phyloP scores from a whole-genome alignment of 371 early-diverging fungal species.

The Phascolomyces articulosus region DNA sequence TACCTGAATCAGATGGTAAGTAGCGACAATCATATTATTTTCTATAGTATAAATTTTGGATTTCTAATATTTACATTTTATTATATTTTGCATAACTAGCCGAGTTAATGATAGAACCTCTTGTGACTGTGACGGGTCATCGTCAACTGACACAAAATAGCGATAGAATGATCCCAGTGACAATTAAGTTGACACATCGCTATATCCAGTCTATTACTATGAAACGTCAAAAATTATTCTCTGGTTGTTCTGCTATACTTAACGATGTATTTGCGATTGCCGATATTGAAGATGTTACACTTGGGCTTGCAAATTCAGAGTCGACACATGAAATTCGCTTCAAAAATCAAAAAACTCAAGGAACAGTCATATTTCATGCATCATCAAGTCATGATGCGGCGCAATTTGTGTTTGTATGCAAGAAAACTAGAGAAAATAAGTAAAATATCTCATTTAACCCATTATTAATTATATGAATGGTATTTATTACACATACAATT shows the following conservation, averaged over 20 bases:
- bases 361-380: background rate
- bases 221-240: constrained; percentile 62
- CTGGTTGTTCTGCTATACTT: constrained; percentile 65
- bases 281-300: constrained; percentile 68
- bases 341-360: constrained; percentile 59
- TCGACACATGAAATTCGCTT: constrained; percentile 76
- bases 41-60: too few species aligned
- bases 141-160: background rate
- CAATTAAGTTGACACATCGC: constrained; percentile 78
- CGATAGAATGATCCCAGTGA: constrained; percentile 63
- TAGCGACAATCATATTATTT: too few species aligned
- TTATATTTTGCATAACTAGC: background rate
- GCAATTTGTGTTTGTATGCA: constrained; percentile 7
- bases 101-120: background rate
- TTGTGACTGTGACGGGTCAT: constrained; percentile 8
- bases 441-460: too few species aligned
- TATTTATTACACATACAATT: background rate
- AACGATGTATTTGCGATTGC: constrained; percentile 88
- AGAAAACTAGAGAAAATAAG: too few species aligned
- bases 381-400: background rate
- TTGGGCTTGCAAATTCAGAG: constrained; percentile 45
- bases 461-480: too few species aligned
- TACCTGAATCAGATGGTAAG: constrained; percentile 25
- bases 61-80: too few species aligned
- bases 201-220: constrained; percentile 75